Percentiles rank a stretch among this genome's conserved stretches.
Evolutionary conservation across 225 moss, liverwort and hornwort genomes (phyloP).

Genomic region (Thuidium tamariscinum): DNA sequence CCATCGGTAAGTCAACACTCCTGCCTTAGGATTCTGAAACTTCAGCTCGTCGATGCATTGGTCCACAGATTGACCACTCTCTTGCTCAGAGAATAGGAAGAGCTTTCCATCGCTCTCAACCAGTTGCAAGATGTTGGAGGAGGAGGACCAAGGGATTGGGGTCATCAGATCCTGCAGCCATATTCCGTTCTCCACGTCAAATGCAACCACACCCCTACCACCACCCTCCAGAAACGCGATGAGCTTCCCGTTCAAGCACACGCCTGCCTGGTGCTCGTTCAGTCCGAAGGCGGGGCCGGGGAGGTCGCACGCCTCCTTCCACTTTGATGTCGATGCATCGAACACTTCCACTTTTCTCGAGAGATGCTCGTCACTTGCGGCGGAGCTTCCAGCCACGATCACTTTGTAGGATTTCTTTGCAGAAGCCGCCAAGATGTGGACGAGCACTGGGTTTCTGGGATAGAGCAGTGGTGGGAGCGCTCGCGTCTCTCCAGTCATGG

Average conservation of each 20-base stretch:
- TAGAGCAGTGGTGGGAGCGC: background rate
- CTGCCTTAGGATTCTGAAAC: background rate
- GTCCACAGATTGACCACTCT: background rate
- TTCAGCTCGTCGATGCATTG: background rate
- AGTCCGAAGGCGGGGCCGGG: background rate
- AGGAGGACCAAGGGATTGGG: background rate
- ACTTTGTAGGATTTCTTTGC: background rate
- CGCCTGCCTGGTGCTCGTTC: slow-evolving; percentile 2
- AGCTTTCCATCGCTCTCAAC: background rate
- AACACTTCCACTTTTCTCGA: background rate
- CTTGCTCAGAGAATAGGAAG: slow-evolving; percentile 4
- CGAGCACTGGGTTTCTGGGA: background rate
- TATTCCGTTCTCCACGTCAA: background rate
- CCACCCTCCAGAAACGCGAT: background rate
- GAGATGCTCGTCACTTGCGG: background rate
- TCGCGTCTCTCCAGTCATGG: background rate
- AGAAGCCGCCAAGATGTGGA: background rate
- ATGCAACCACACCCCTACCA: background rate
- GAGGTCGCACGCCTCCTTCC: background rate
- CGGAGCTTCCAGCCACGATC: background rate
- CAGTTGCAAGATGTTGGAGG: background rate
- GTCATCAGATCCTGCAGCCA: background rate
- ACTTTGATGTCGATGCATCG: background rate
- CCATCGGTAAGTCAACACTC: background rate
- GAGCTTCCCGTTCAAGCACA: background rate